Evolutionary conservation across 768 basidiomycete genomes (phyloP), one percentile per base, ranked within the genome.

Genomic region (Tylopilus cervinicoccineus): DNA sequence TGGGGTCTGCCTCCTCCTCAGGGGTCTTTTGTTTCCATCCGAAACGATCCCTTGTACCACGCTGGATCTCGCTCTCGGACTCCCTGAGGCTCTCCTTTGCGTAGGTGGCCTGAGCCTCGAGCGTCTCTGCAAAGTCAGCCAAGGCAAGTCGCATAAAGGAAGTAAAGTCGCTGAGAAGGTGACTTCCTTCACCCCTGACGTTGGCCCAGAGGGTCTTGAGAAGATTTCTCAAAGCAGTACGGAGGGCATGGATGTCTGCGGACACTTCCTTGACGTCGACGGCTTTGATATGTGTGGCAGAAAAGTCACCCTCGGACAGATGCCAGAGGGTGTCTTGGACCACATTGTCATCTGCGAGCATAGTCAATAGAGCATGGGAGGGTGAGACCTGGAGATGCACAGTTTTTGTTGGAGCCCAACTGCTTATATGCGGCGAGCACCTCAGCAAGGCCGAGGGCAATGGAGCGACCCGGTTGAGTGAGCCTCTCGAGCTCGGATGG

Each of bases 311-410:
- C 54, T 81, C 70, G 5, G 74, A 70, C 27, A 88, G 66, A 55
- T 86, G 80, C 77, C 79, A 87, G 31, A 86, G 64, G 6, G 80
- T 78, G 50, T 83, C 69, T 58, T 89, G 86, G 2, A 88, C 59
- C 38, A 81, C 48, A 50, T 85, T 76, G 51, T 86, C 86, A 47
- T 72, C 85, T 88, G 45, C 13, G 34, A 38, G 39, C 4, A 19
- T 4, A 23, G 49, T 56, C 43, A 51, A 27, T 17, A 6, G 24
- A 4, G 17, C 1, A 20, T 17, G 36, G 16, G 3, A 10, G 26
- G 22, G 29, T 0, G 12, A 33, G 22, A 1, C 11, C 0, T 8
- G 33, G n/a, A 7, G 3, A 56, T 62, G 24, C 51, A 81, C 84
- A 57, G 56, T 89, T 85, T 60, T 86, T 87, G 51, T 75, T 70